Base-by-base conservation (phyloP, 768 basidiomycete species). In the Lactifluus pinguis region DNA sequence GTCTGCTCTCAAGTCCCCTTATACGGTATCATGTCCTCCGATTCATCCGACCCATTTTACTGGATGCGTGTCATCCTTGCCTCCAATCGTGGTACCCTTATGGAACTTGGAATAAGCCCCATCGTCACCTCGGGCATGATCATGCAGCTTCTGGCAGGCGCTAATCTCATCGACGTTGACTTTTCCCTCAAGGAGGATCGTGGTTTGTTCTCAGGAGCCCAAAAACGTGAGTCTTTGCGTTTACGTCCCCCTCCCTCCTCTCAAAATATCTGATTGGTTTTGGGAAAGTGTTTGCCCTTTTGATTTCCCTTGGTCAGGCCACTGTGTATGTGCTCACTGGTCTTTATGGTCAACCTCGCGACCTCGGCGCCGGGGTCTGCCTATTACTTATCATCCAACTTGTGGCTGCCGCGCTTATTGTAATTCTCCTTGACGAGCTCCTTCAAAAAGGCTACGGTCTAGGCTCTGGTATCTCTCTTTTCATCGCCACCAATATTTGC, bases 11-110 rank as follows among this genome's bases (percentile, higher is more conserved):
- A 98, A 77, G 95, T 98, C 36, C 97, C 97, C 6, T 82, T 99
- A 50, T 99, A 98, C 75, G 97, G 97, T 65, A 98, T 99, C 84
- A 95, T 98, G 87, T 97, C 93, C 32, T 97, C 94, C 61, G 95
- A 99, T 81, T 97, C 94, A 67, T 93, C 93, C 57, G 95, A 99
- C 77, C 97, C 97, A 14, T 85, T 99, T 47, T 98, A 97, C 79
- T 98, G 95, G 97, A 94, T 98, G 89, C 91, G 95, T 76, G 95
- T 95, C 77, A 98, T 99, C 76, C 84, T 99, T 62, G 95, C 97
- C 25, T 97, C 93, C 7, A 98, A 98, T 78, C 84, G 95, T 62
- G 97, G 97, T 65, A 98, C 97, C 1, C 86, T 98, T 63, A 99
- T 99, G 97, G 97, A 99, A 76, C 85, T 99, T 63, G 95, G 97